A percentile compares a stretch with the other conserved stretches of the same genome.
Evolutionary conservation across 495 filamentous ascomycete species (phyloP).

Genomic region (Cryomyces antarcticus): DNA sequence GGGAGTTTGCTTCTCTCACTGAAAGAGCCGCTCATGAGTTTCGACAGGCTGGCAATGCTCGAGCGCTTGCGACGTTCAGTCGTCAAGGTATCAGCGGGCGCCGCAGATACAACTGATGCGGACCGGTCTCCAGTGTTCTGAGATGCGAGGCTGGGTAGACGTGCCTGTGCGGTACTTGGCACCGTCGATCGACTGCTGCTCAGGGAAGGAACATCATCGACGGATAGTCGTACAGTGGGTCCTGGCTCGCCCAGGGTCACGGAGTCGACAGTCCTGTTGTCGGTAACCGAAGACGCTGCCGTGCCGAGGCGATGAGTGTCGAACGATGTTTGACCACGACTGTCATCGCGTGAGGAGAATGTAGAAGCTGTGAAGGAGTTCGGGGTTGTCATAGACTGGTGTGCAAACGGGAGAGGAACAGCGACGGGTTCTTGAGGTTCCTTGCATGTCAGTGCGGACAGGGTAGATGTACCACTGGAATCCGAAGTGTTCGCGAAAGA

Average conservation of each 20-base stretch:
- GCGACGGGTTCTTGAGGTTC: conserved; percentile 21
- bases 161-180: conserved; percentile 38
- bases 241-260: conserved; percentile 40
- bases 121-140: conserved; percentile 36
- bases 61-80: conserved; percentile 55
- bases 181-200: conserved; percentile 74
- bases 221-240: conserved; percentile 47
- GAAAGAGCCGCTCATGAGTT: conserved; percentile 58
- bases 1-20: conserved; percentile 64
- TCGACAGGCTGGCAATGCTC: conserved; percentile 69
- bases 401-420: conserved; percentile 9
- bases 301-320: conserved; percentile 52
- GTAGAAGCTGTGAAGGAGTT: conserved; percentile 11
- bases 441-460: conserved; percentile 9
- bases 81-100: conserved; percentile 12
- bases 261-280: conserved; percentile 42
- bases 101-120: conserved; percentile 40
- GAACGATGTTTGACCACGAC: conserved; percentile 22
- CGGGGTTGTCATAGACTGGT: no score
- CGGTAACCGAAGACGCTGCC: conserved; percentile 46
- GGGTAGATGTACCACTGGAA: conserved; percentile 32
- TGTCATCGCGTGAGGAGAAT: conserved; percentile 29
- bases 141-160: conserved; percentile 24
- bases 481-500: conserved; percentile 29
- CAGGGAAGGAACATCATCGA: conserved; percentile 73